Base-by-base conservation (phyloP, 2,329 filamentous ascomycete genomes). In the Onygenales sp. region DNA sequence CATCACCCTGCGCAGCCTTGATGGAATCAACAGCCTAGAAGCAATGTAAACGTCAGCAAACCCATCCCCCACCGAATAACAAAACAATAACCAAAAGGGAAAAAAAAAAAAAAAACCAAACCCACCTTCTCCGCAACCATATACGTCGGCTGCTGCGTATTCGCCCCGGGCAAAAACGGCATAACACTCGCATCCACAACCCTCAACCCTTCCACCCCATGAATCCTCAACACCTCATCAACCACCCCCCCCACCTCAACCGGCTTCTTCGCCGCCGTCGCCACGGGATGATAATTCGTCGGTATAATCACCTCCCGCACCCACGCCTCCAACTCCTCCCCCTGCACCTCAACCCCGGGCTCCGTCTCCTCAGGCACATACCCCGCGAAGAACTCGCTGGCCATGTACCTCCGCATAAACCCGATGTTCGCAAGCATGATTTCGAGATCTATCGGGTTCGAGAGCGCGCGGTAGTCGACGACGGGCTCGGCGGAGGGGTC, bases 401-500 rank as follows among this genome's bases (percentile, higher is more conserved):
- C 37, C 10, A 59, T 52, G 42, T 59, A 53, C 17, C 48, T 27
- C 32, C 55, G 51, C 48, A 58, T 59, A 14, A 59, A 54, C 11
- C 51, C 31, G 52, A 61, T 54, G 9, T 56, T 57, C 10, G 42
- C 37, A 21, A 58, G 42, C 43, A 67, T 63, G 1, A 71, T 55
- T 10, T 63, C 64, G 10, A 70, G 49, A 51, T 74, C 71, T 13
- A 67, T 59, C 0, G 71, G 72, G 52, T 74, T 68, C 11, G 65
- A 66, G 9, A 63, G 63, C 7, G 65, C 67, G 52, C 67, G 66
- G 57, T 69, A 70, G 59, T 76, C 70, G 36, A 74, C 63, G 4
- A 66, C 51, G 0, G 72, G 72, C 27, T 62, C 59, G 3, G 57
- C 61, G 6, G 63, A 59, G 9, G 69, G 68, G 59, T 73, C 62